Base-by-base conservation (phyloP, 306 rosid species). In the Biancaea sappan region DNA sequence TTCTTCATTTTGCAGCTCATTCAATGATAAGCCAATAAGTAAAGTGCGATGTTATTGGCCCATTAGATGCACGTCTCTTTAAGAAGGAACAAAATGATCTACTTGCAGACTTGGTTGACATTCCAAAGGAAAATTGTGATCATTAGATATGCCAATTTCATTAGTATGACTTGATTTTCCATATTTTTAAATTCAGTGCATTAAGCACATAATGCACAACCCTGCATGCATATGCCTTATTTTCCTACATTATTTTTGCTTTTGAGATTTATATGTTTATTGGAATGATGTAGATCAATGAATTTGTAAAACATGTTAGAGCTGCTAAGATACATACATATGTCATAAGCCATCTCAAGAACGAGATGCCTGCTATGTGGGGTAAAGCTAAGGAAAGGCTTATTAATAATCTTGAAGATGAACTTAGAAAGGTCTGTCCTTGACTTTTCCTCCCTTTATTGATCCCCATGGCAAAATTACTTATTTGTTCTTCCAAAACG, bases 251-350 rank as follows among this genome's bases (percentile, higher is more conserved):
- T n/a, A n/a, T n/a, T n/a, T n/a, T n/a, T n/a, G n/a, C n/a, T n/a
- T n/a, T n/a, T n/a, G n/a, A n/a, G n/a, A n/a, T n/a, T n/a, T n/a
- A n/a, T n/a, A n/a, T n/a, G n/a, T n/a, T 32, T 0, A 60, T 10
- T 60, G 66, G 15, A 32, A n/a, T 77, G 59, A 6, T 63, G 53
- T 88, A 95, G 99, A 95, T 95, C 80, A 95, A 95, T 72, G 98
- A 95, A 80, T 95, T 88, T 73, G 99, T 95, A 21, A 95, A 95
- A 64, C 93, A 98, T 50, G 98, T 98, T 7, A 85, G 99, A 87
- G 93, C 98, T 46, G 99, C 96, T 16, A 95, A 95, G 84, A 92
- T 92, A 46, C 99, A 95, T 69, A 97, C 99, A 43, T 84, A 90
- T 75, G 92, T 95, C 8, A 85, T 95, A 47, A 87, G 98, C 51